These are phyloP conservation scores for Fusarium tuaranense DNA, from an alignment of 2,329 filamentous ascomycete species.

Conservation along the genomic window DNA sequence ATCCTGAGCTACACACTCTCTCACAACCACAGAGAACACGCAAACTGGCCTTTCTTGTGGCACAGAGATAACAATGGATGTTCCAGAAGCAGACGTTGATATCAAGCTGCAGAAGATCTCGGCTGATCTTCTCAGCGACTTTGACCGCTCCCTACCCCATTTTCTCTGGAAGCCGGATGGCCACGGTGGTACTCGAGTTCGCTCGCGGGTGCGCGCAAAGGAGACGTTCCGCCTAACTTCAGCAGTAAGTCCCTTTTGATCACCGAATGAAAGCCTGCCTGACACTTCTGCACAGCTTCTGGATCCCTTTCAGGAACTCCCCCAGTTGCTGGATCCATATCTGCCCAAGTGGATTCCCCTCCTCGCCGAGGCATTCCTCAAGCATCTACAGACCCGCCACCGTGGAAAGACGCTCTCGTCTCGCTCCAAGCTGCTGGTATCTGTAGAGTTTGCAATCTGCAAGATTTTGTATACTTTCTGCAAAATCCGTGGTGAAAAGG, in stretches of 20 bases:
- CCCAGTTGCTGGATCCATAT: slow-evolving; percentile 89
- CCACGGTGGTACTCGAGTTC: slow-evolving; percentile 55
- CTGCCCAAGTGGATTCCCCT: slow-evolving; percentile 80
- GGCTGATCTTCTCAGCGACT: slow-evolving; percentile 68
- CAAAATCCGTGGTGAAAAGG: slow-evolving; percentile 94
- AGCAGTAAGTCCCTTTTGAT: slow-evolving; percentile 50
- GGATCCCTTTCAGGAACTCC: slow-evolving; percentile 94
- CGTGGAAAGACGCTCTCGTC: slow-evolving; percentile 52
- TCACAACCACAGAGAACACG: slow-evolving; percentile 1
- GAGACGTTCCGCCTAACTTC: slow-evolving; percentile 63
- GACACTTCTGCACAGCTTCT: slow-evolving; percentile 60
- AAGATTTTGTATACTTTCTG: slow-evolving; percentile 89
- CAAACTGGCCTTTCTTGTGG: background rate
- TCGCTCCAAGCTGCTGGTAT: slow-evolving; percentile 57
- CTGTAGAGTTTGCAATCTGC: slow-evolving; percentile 78
- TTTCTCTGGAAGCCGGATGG: slow-evolving; percentile 66
- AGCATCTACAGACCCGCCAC: slow-evolving; percentile 65
- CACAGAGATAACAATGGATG: slow-evolving; percentile 63
- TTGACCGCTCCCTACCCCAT: slow-evolving; percentile 63
- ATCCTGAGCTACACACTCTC: background rate
- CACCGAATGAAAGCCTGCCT: background rate
- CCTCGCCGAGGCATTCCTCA: slow-evolving; percentile 81
- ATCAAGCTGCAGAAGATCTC: slow-evolving; percentile 72
- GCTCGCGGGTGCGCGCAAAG: slow-evolving; percentile 61
- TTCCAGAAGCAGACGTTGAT: slow-evolving; percentile 69